Evolutionary conservation across 768 basidiomycete genomes (phyloP), one percentile per base, ranked within the genome.

Genomic region (Collybiopsis confluens): DNA sequence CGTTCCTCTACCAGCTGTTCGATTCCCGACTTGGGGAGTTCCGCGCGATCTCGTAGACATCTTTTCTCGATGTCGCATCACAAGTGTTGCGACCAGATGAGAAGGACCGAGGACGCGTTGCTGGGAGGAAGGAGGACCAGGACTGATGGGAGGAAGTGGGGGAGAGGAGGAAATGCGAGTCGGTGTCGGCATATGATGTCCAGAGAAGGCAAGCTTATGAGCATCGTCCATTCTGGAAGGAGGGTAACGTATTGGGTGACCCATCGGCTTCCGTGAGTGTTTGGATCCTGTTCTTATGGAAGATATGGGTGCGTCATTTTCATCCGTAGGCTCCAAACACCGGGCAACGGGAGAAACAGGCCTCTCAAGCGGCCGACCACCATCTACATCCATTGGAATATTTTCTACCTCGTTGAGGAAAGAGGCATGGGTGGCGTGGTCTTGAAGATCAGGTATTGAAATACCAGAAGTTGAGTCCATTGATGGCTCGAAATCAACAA

Each of bases 1-100:
- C 13, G 15, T 41, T 28, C 27, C 50, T 43, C 21, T 52, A n/a
- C 50, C 50, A 28, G 11, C 24, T 18, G 26, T 18, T 21, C 38
- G 21, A n/a, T 52, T 23, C 5, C 38, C 50, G 8, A 43, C 50
- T 35, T 28, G 37, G 41, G 38, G 26, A 52, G 21, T 44, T 44
- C 52, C 43, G 27, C 52, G 38, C 26, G 52, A 35, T 20, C 52
- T 40, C 26, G 45, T 23, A 37, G 42, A 41, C 43, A 33, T 9
- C 35, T 45, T 53, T 40, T 53, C 52, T 30, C 52, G 44, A n/a
- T 53, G 52, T 11, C 52, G 52, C 23, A 53, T 26, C 41, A 53
- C 52, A 45, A 53, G 52, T 36, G 52, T 53, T 4, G 52, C 52
- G 30, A 53, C 52, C 15, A 53, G 52, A 21, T 53, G 52, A 18